phyloP scores from a whole-genome alignment of 116 monocot species.

The Papilionanthe hybrid region DNA sequence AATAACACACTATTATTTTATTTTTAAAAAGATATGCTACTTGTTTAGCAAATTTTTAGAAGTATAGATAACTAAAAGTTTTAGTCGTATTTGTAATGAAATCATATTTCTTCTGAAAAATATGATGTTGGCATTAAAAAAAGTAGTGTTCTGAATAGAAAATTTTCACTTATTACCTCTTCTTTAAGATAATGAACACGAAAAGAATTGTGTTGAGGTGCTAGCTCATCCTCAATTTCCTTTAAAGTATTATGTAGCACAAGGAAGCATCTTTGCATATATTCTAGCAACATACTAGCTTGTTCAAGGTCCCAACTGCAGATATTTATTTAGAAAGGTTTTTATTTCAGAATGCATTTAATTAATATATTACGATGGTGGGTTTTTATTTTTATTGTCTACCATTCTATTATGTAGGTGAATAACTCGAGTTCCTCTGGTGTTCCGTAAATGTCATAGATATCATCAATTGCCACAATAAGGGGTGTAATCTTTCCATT shows the following conservation, averaged over 20 bases:
- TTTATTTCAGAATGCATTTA: not conserved
- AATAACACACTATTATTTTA: too few relatives aligned
- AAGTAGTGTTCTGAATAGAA: too few relatives aligned
- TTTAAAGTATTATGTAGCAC: not conserved
- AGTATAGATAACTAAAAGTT: too few relatives aligned
- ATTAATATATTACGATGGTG: not conserved
- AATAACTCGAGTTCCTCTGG: conserved; percentile 2
- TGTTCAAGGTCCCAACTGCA: not conserved
- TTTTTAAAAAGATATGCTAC: too few relatives aligned
- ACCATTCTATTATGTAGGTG: not conserved
- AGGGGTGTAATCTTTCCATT: not conserved
- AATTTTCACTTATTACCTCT: not conserved
- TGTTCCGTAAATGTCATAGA: conserved; percentile 12
- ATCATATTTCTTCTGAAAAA: too few relatives aligned
- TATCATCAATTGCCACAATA: not conserved
- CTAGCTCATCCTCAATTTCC: not conserved
- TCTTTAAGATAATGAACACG: not conserved
- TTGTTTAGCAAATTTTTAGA: too few relatives aligned
- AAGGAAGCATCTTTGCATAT: not conserved
- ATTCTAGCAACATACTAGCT: not conserved
- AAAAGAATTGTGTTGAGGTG: not conserved
- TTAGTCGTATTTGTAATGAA: too few relatives aligned
- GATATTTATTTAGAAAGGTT: not conserved
- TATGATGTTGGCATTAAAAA: too few relatives aligned
- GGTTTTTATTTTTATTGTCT: not conserved